A percentile compares a stretch with the other conserved stretches of the same genome.
phyloP scores from a whole-genome alignment of 2,329 filamentous ascomycete genomes.

The Fonsecaea multimorphosa region DNA sequence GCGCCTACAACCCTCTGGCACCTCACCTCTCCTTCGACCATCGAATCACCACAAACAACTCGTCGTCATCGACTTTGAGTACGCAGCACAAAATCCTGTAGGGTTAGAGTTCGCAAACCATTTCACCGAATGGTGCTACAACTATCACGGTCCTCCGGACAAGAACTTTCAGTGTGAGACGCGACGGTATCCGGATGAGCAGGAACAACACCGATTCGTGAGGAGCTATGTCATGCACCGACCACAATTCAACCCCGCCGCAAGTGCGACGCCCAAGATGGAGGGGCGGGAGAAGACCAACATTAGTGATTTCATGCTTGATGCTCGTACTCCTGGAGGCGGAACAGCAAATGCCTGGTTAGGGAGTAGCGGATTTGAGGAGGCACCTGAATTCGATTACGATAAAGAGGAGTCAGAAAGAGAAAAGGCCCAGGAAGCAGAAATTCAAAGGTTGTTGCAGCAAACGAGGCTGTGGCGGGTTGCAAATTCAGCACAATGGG shows the following conservation, averaged over 20 bases:
- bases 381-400: slow-evolving; percentile 28
- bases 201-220: slow-evolving; percentile 74
- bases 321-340: slow-evolving; percentile 51
- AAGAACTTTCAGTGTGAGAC: slow-evolving; percentile 72
- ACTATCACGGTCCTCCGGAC: slow-evolving; percentile 77
- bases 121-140: slow-evolving; percentile 97
- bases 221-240: slow-evolving; percentile 84
- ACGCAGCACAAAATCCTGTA: slow-evolving; percentile 84
- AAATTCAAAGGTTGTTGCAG: slow-evolving; percentile 72
- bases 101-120: slow-evolving; percentile 97
- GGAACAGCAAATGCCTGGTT: slow-evolving; percentile 16
- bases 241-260: slow-evolving; percentile 66
- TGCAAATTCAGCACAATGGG: slow-evolving; percentile 88
- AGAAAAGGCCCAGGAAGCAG: slow-evolving; percentile 69
- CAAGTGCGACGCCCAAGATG: slow-evolving; percentile 56
- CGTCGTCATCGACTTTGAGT: slow-evolving; percentile 97
- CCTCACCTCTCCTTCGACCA: slow-evolving; percentile 85
- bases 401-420: slow-evolving; percentile 62
- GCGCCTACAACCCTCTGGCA: slow-evolving; percentile 70
- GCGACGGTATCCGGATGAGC: slow-evolving; percentile 73
- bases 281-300: slow-evolving; percentile 44
- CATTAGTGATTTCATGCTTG: slow-evolving; percentile 73
- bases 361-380: slow-evolving; percentile 6
- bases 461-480: slow-evolving; percentile 86
- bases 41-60: slow-evolving; percentile 95